Base-by-base conservation (phyloP, 1,284 basidiomycete species). In the Apiotrichum veenhuisii region DNA sequence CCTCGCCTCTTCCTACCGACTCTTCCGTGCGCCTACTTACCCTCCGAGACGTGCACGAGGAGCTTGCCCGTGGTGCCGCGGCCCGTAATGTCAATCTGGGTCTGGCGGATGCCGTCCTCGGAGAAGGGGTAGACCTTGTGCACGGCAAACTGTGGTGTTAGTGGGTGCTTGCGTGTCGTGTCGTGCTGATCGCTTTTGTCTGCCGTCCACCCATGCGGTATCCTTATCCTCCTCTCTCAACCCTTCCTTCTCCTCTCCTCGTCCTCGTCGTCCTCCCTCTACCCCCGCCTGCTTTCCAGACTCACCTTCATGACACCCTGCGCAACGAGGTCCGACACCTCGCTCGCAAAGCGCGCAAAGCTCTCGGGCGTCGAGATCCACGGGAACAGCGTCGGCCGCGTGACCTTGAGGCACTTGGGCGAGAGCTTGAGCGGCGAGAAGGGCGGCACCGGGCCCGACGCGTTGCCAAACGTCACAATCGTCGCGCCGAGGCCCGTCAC, bases 381-480 rank as follows among this genome's bases (percentile, higher is more conserved):
- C 67, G 87, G 68, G 54, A 52, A 62, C 18, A 79, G 59, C 15
- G 82, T 83, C 34, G 89, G 89, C 25, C 89, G 84, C 45, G 86
- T 75, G 34, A 92, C 79, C 63, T 87, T 90, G 65, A 94, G 73
- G 65, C 94, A 94, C 81, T 95, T 98, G 62, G 85, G 81, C 0
- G 82, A 80, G 22, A 97, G 83, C 68, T 85, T 87, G 57, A 91
- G 78, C 0, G 87, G 82, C 2, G 86, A 75, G 68, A 95, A 86
- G 0, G 89, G 66, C 12, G 76, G 67, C 5, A 67, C 63, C 20
- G 71, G 58, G 40, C 71, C 68, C 50, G 57, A 93, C 0, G 94
- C 90, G 71, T 96, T 97, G 0, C 95, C 95, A 52, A 93, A 85
- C 11, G 86, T 87, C n/a, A 94, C 87, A 38, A 98, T 75, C 4